Conservation (phyloP, 108 stramenopile genomes). For the Aurantiochytrium sp. region DNA sequence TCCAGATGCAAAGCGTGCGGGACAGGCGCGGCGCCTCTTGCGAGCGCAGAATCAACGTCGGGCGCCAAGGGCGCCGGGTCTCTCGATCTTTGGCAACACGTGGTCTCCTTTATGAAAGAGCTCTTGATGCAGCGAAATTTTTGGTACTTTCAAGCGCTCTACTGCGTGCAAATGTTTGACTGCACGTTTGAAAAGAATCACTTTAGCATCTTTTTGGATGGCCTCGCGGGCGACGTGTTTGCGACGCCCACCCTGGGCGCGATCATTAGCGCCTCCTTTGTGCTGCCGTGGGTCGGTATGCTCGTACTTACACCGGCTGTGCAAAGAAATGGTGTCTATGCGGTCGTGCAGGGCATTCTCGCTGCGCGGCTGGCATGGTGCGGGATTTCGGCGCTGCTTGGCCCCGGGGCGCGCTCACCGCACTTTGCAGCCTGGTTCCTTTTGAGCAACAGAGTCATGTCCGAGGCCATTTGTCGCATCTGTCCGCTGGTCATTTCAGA, state of each 20-base stretch:
- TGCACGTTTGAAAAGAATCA: constrained; percentile 29
- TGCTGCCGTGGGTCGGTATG: constrained; percentile 10
- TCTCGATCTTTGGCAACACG: too few relatives aligned
- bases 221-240: not conserved
- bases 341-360: not conserved
- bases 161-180: constrained; percentile 14
- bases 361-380: not conserved
- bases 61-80: too few relatives aligned
- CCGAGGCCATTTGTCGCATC: not conserved
- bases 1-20: too few relatives aligned
- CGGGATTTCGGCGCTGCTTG: not conserved
- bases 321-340: not conserved
- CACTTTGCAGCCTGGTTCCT: not conserved
- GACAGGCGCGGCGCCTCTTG: too few relatives aligned
- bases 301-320: not conserved
- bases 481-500: constrained; percentile 1
- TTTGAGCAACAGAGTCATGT: not conserved
- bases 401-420: not conserved
- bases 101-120: not conserved
- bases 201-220: constrained; percentile 15
- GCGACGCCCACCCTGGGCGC: not conserved
- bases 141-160: not conserved
- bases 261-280: not conserved
- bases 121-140: not conserved
- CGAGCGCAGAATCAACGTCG: too few relatives aligned